A percentile compares a stretch with the other conserved stretches of the same genome.
Evolutionary conservation across 352 stramenopile genomes (phyloP).

Genomic region (Globisporangium spiculum): DNA sequence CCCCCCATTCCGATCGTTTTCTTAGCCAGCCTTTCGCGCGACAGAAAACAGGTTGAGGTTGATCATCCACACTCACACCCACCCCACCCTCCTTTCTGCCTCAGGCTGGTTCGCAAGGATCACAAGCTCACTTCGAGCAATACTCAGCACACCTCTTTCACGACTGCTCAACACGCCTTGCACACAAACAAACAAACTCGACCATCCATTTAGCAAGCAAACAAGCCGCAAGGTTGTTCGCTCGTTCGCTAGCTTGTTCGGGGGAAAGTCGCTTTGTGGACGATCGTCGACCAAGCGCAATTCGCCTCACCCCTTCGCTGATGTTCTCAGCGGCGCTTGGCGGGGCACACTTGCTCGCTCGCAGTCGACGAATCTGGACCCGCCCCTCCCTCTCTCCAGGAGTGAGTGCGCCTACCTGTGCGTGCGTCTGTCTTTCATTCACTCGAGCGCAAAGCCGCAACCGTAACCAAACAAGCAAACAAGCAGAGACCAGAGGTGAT

Average conservation of each 20-base stretch:
- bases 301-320: neutral
- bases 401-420: neutral
- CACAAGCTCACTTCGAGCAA: neutral
- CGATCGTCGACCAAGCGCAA: neutral
- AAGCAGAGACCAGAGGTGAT: neutral
- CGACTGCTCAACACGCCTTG: neutral
- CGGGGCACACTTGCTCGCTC: neutral
- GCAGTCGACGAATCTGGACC: neutral
- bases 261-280: neutral
- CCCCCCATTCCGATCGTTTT: neutral
- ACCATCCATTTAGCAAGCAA: neutral
- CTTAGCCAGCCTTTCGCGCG: neutral
- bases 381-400: neutral
- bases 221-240: neutral
- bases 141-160: neutral
- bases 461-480: neutral
- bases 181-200: neutral
- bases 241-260: neutral
- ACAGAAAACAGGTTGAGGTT: neutral
- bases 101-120: neutral
- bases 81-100: no score
- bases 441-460: neutral
- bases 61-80: neutral
- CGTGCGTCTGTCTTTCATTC: neutral
- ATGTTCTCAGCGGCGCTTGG: neutral